These are phyloP conservation scores for Talaromyces funiculosus DNA, from an alignment of 2,329 filamentous ascomycete genomes.

Conservation along the genomic window DNA sequence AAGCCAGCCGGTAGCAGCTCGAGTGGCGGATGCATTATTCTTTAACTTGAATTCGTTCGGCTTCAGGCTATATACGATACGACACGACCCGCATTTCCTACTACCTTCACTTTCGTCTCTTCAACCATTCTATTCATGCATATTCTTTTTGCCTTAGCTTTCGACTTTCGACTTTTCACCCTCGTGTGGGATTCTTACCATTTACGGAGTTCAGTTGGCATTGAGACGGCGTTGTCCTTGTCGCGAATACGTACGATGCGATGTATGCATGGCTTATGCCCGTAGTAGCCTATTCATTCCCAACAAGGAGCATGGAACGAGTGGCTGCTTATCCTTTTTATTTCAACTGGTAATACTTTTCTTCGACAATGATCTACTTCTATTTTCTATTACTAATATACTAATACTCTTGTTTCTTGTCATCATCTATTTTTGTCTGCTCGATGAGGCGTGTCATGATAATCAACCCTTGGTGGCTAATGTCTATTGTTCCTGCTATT, in stretches of 20 bases:
- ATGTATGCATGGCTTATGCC: conserved; percentile 2
- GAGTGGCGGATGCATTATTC: conserved; percentile 32
- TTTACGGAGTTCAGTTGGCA: conserved; percentile 6
- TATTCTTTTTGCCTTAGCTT: conserved; percentile 6
- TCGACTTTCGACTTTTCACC: not conserved
- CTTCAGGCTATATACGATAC: not conserved
- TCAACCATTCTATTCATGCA: conserved; percentile 11
- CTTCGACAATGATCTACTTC: not conserved
- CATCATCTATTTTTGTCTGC: not conserved
- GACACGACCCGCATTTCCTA: not conserved
- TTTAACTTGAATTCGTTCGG: conserved; percentile 20
- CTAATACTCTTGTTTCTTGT: not conserved
- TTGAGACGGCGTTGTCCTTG: conserved; percentile 10
- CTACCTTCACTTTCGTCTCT: not conserved
- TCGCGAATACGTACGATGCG: not conserved
- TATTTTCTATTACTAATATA: conserved; percentile 2
- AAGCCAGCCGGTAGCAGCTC: conserved; percentile 35
- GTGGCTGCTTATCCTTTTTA: not conserved
- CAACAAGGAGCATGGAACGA: not conserved
- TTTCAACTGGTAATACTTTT: not conserved
- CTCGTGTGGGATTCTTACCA: not conserved
- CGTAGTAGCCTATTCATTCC: not conserved
- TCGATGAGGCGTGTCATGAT: not conserved
- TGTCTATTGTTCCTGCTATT: not conserved
- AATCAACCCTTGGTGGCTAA: not conserved